Conservation (phyloP, 306 rosid genomes). For the Hylodesmum podocarpum region DNA sequence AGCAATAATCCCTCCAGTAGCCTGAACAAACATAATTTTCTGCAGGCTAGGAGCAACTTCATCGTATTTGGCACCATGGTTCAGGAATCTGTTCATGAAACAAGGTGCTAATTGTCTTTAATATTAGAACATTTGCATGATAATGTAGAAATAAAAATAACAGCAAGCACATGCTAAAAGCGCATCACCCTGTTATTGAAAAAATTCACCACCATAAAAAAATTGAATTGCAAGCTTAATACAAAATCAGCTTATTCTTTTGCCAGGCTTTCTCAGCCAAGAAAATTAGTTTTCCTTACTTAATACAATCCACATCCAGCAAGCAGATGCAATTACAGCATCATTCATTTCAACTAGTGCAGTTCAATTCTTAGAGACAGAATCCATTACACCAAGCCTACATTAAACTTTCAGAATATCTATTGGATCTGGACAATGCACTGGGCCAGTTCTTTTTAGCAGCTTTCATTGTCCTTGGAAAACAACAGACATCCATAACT, state of each 20-base stretch:
- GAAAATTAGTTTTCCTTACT: neutral
- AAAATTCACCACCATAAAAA: neutral
- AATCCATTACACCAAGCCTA: conserved; percentile 16
- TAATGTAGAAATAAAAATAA: neutral
- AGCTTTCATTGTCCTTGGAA: conserved; percentile 16
- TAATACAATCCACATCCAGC: conserved; percentile 6
- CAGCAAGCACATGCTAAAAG: neutral
- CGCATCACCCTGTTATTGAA: conserved; percentile 14
- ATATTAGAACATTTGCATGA: neutral
- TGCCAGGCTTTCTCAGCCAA: conserved; percentile 16
- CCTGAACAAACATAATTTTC: conserved; percentile 77
- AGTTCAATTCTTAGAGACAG: conserved; percentile 1
- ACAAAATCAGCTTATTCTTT: conserved; percentile 16
- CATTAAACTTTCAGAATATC: neutral
- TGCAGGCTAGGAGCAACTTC: conserved; percentile 50
- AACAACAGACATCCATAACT: neutral
- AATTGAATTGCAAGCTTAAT: neutral
- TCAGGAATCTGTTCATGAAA: conserved; percentile 54
- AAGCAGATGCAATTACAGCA: conserved; percentile 16
- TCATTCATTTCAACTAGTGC: conserved; percentile 7
- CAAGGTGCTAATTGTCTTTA: conserved; percentile 5
- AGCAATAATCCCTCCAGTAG: conserved; percentile 79
- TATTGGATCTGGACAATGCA: neutral
- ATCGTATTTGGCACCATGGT: conserved; percentile 36
- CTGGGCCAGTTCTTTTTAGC: neutral